Percentiles rank a stretch among this genome's conserved stretches.
These are phyloP conservation scores for Aureobasidium mangrovei DNA, from an alignment of 2,329 filamentous ascomycete species.

Conservation along the genomic window DNA sequence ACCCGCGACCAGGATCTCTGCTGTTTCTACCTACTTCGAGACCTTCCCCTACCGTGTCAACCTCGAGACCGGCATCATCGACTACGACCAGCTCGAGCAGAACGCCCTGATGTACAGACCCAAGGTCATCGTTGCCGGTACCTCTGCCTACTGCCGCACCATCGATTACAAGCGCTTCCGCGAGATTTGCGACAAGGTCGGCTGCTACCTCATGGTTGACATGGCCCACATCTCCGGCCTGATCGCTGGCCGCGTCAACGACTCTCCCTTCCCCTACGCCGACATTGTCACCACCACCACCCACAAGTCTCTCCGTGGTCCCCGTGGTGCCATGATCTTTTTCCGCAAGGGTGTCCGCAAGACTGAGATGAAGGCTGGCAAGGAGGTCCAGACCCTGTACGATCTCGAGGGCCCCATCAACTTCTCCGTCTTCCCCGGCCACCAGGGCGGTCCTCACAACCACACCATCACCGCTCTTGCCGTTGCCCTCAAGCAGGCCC, in stretches of 20 bases:
- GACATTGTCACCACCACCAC: conserved; percentile 97
- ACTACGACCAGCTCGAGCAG: conserved; percentile 87
- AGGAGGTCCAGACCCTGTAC: conserved; percentile 62
- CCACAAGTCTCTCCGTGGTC: conserved; percentile 93
- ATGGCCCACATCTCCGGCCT: conserved; percentile 97
- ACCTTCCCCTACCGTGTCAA: conserved; percentile 90
- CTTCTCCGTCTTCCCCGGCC: conserved; percentile 91
- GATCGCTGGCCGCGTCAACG: conserved; percentile 83
- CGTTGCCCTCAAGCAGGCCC: conserved; percentile 89
- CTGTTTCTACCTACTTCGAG: conserved; percentile 97
- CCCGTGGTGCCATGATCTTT: conserved; percentile 96
- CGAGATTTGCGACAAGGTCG: conserved; percentile 80
- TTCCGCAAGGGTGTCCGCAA: conserved; percentile 85
- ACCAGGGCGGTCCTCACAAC: conserved; percentile 97
- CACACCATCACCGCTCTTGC: conserved; percentile 96
- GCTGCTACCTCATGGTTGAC: conserved; percentile 87
- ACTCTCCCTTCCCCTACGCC: conserved; percentile 77
- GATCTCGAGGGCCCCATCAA: conserved; percentile 92
- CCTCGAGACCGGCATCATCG: conserved; percentile 83
- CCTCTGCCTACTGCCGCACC: conserved; percentile 89
- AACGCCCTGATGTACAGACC: conserved; percentile 82
- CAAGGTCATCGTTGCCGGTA: conserved; percentile 90
- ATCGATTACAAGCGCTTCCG: conserved; percentile 94
- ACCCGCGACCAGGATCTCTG: conserved; percentile 58
- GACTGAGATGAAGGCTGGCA: conserved; percentile 75